Evolutionary conservation across 495 filamentous ascomycete genomes (phyloP).

Genomic region (Xylaria telfairii): DNA sequence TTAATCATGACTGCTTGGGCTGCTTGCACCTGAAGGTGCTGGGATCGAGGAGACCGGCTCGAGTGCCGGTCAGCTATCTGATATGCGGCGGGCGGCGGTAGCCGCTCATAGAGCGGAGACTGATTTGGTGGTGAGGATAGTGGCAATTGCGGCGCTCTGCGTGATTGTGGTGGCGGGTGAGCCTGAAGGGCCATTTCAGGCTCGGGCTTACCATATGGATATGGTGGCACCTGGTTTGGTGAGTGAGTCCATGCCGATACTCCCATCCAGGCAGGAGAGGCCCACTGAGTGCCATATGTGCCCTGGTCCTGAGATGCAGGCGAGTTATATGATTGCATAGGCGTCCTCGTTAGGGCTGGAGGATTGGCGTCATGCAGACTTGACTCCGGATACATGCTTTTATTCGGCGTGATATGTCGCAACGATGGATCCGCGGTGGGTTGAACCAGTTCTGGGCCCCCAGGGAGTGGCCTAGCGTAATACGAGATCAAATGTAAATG

Average conservation of each 20-base stretch:
- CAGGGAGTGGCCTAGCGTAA: slow-evolving; percentile 77
- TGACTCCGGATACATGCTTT: slow-evolving; percentile 96
- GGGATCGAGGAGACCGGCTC: slow-evolving; percentile 45
- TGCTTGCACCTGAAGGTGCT: slow-evolving; percentile 42
- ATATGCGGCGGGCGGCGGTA: slow-evolving; percentile 29
- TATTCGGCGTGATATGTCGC: slow-evolving; percentile 80
- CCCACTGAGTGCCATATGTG: slow-evolving; percentile 37
- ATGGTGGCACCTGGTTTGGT: slow-evolving; percentile 50
- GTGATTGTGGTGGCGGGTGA: slow-evolving; percentile 33
- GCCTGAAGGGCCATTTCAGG: slow-evolving; percentile 31
- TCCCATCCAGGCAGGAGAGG: slow-evolving; percentile 46
- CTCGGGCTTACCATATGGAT: slow-evolving; percentile 27
- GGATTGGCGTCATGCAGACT: slow-evolving; percentile 83
- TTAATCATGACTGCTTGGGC: slow-evolving; percentile 46
- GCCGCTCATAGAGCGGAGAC: slow-evolving; percentile 29
- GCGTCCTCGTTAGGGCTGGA: slow-evolving; percentile 53
- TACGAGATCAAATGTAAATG: slow-evolving; percentile 98
- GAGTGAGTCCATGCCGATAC: slow-evolving; percentile 68
- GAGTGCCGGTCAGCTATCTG: slow-evolving; percentile 21
- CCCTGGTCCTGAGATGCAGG: slow-evolving; percentile 57
- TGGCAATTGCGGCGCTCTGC: slow-evolving; percentile 34
- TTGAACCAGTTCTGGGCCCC: slow-evolving; percentile 70
- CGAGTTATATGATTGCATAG: slow-evolving; percentile 54
- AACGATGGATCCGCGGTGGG: slow-evolving; percentile 82
- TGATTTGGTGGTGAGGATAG: slow-evolving; percentile 28